Evolutionary conservation across 1,284 basidiomycete genomes (phyloP), one percentile per base, ranked within the genome.

Genomic region (Ustilago vetiveriae): DNA sequence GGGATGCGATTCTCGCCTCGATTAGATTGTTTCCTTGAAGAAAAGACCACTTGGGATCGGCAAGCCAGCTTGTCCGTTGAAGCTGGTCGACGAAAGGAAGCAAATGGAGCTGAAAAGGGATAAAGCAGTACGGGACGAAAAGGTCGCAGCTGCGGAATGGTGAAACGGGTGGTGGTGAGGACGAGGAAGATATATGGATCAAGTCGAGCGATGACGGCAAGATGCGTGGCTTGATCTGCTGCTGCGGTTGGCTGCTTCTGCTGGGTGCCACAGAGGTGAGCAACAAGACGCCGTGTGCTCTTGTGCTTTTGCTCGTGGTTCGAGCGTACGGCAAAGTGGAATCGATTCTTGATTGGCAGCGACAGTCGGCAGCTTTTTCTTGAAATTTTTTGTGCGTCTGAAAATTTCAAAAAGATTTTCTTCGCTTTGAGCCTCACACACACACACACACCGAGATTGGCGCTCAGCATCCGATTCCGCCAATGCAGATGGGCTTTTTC

Each of bases 31-130:
- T 17, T 35, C 9, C 37, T 26, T 17, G 13, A 17, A 36, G n/a
- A n/a, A n/a, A n/a, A n/a, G n/a, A 43, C 32, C 36, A 49, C 45
- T 54, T 46, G 37, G 21, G 49, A 46, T 57, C 49, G 62, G 54
- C 62, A 65, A 65, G 62, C 62, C 62, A 46, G 62, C 45, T 53
- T 54, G 58, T 52, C 57, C 40, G 48, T 27, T 17, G 16, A 17
- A 22, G 16, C 29, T 37, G 56, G 49, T 38, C 49, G 56, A 44
- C 21, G 41, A 22, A 22, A 19, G 22, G 26, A 39, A 39, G 48
- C 23, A 24, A 26, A 27, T 16, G 23, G 29, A 40, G 21, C 17
- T 11, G 24, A 17, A 29, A 33, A 17, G 7, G 17, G 19, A 21
- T 32, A 44, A 42, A 22, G 53, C 54, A 65, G 50, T 33, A 56